Base-by-base conservation (phyloP, 1,284 basidiomycete species). In the Cutaneotrichosporon sp. region DNA sequence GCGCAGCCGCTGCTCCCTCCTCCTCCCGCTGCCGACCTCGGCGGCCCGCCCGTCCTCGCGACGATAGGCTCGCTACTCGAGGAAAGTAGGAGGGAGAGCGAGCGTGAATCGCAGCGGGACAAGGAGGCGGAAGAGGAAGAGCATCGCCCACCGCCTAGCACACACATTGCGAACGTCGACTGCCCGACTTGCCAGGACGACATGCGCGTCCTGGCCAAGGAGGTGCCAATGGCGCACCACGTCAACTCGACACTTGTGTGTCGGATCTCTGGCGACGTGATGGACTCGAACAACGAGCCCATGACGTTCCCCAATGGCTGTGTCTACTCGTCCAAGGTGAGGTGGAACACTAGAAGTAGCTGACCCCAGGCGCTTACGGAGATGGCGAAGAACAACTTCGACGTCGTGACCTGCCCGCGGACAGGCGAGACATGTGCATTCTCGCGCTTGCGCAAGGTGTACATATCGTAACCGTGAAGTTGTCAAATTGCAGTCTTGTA, bases 191-290 rank as follows among this genome's bases (percentile, higher is more conserved):
- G 94, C 73, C 87, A 90, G 60, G 65, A 70, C 3, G 82, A 85
- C 12, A 79, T 97, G 16, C 84, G 85, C 19, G 78, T 81, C 49
- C 80, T 98, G 6, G 90, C 87, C 5, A 79, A 81, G 51, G 88
- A 93, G 61, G 90, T 97, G 0, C 94, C 96, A 0, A 86, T 84
- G 73, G 90, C 87, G 59, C 93, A 97, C 75, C 92, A 97, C 70
- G 84, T 86, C 45, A 97, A 94, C 68, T 96, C 91, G 42, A 93
- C 90, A 0, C 88, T 98, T 52, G 92, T 98, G 11, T 98, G 96
- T 70, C 77, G 83, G 38, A 81, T 96, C 61, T 89, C 81, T 52
- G 93, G 94, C 22, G 86, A 85, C 69, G 90, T 97, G 55, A 96
- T 97, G 86, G 87, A 97, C 64, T 91, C 85, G 59, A 84, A 92